These are phyloP conservation scores for Sphagnum tenellum DNA, from an alignment of 225 moss, liverwort and hornwort genomes.

Conservation along the genomic window DNA sequence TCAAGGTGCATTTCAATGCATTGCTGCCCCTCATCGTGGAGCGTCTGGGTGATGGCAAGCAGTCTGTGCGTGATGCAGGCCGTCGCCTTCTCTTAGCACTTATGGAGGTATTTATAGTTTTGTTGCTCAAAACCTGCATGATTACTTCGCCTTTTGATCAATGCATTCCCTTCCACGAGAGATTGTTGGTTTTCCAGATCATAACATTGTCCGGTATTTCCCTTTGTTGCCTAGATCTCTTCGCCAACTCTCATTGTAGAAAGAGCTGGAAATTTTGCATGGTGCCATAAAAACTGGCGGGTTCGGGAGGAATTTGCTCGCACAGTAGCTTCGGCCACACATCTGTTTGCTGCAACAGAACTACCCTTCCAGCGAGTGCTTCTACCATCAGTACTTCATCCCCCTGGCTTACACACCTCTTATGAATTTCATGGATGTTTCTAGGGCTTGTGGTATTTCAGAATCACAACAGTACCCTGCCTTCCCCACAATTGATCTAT, in stretches of 20 bases:
- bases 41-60: conserved; percentile 92
- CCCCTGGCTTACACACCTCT: too few species aligned
- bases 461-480: too few species aligned
- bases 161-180: too few species aligned
- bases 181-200: too few species aligned
- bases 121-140: too few species aligned
- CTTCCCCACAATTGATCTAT: too few species aligned
- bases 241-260: conserved; percentile 91
- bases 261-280: conserved; percentile 75
- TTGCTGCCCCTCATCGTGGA: conserved; percentile 86
- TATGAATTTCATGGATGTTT: too few species aligned
- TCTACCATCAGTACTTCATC: conserved; percentile 62
- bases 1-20: conserved; percentile 90
- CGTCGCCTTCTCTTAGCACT: conserved; percentile 79
- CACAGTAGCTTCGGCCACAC: conserved; percentile 87
- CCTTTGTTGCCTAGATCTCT: conserved; percentile 43
- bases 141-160: too few species aligned
- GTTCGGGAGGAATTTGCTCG: conserved; percentile 97
- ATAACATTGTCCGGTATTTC: too few species aligned
- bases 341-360: conserved; percentile 86
- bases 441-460: too few species aligned
- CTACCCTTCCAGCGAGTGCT: conserved; percentile 90
- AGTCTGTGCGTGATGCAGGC: conserved; percentile 95
- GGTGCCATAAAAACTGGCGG: conserved; percentile 92
- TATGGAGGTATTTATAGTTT: conserved; percentile 56